Conservation (phyloP, 345 rosid genomes). For the Gossypium rotundifolium region DNA sequence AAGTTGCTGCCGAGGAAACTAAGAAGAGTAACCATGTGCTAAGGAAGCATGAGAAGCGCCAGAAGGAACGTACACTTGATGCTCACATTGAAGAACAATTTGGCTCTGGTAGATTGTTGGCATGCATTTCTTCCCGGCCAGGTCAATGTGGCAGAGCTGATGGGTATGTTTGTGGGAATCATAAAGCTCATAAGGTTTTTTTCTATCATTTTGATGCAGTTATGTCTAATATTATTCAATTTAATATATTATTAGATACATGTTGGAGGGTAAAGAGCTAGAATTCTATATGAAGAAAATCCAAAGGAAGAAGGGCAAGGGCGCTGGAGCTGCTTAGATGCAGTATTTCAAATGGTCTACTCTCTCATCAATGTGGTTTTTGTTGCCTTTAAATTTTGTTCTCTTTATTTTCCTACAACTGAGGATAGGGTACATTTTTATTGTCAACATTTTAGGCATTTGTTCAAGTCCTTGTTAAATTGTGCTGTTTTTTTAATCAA, state of each 20-base stretch:
- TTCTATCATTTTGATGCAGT: neutral
- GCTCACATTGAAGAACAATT: slow-evolving; percentile 50
- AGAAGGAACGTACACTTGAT: slow-evolving; percentile 38
- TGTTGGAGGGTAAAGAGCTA: slow-evolving; percentile 34
- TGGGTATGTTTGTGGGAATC: slow-evolving; percentile 26
- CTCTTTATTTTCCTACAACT: neutral
- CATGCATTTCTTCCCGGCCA: slow-evolving; percentile 50
- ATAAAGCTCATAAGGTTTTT: neutral
- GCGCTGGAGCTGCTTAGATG: slow-evolving; percentile 25
- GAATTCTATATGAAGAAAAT: slow-evolving; percentile 36
- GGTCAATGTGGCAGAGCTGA: slow-evolving; percentile 58
- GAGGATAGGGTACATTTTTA: too few relatives aligned
- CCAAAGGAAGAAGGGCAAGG: slow-evolving; percentile 39
- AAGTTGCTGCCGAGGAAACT: slow-evolving; percentile 31
- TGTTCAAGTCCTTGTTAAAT: neutral
- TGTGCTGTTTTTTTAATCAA: neutral
- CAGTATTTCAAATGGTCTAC: neutral
- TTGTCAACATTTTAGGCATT: neutral
- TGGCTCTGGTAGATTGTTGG: slow-evolving; percentile 41
- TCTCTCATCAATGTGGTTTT: slow-evolving; percentile 3
- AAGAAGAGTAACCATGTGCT: slow-evolving; percentile 47
- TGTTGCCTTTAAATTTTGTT: neutral
- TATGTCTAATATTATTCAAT: neutral
- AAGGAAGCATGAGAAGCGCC: slow-evolving; percentile 45
- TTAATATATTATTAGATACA: slow-evolving; percentile 16